Base-by-base conservation (phyloP, 345 rosid genomes). In the Pseudoturritis turrita region DNA sequence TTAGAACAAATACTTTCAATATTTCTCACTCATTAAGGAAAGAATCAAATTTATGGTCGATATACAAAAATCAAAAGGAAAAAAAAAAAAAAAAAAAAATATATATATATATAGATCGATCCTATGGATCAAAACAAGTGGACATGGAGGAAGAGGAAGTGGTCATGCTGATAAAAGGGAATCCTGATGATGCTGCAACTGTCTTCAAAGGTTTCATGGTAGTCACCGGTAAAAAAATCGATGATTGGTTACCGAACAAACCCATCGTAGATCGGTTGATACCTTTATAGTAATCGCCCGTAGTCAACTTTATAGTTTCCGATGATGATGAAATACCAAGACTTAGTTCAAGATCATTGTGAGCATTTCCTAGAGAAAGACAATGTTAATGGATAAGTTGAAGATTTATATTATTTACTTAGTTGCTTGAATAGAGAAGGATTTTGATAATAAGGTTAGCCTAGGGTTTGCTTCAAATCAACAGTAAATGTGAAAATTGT, bases 111-210 rank as follows among this genome's bases (percentile, higher is more conserved):
- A 66, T 41, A 13, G 77, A 25, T 28, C 15, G 51, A 46, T 29
- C 71, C 46, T 64, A 68, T 33, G 53, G 62, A 22, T 52, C 53
- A 60, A 79, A 59, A 55, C 61, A 7, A 81, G 64, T 28, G 25
- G 66, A 44, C 50, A 81, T 62, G 40, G 81, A 55, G 51, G 81
- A 58, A 68, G 92, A 77, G 44, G 89, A 77, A 72, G 88, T 68
- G 36, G 72, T 37, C 39, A 80, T 65, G 13, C 25, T 65, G 58
- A 88, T 80, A 62, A 86, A 76, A 37, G 87, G 73, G 96, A 94
- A 94, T 94, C 99, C 97, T 88, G 99, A 94, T 94, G 99, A 94
- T 91, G 97, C 97, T 94, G 97, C 99, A 66, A 70, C 49, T 40
- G 86, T 67, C 68, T 85, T 82, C 75, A 85, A 76, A 25, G 87